Percentiles rank a stretch among this genome's conserved stretches.
Conservation (phyloP, 805 yeast species). For the Cyberlindnera mrakii region DNA sequence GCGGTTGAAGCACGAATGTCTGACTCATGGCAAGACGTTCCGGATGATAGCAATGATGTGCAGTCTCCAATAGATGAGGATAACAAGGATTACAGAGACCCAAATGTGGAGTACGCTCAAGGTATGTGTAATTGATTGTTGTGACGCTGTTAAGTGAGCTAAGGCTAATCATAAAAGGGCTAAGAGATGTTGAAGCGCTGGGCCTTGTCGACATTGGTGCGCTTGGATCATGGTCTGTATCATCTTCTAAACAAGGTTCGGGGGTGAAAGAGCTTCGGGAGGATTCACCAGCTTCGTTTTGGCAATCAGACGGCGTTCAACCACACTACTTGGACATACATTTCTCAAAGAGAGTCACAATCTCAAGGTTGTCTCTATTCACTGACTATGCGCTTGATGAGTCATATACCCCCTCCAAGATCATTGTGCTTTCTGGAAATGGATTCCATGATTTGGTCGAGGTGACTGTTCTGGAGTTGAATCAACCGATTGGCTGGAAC, state of each 20-base stretch:
- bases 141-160: not conserved
- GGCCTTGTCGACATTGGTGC: conserved; percentile 74
- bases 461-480: conserved; percentile 52
- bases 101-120: conserved; percentile 10
- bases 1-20: conserved; percentile 12
- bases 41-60: conserved; percentile 11
- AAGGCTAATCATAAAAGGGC: conserved; percentile 28
- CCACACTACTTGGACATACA: conserved; percentile 81
- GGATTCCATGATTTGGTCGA: conserved; percentile 74
- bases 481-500: conserved; percentile 76
- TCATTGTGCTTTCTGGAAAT: conserved; percentile 64
- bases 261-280: conserved; percentile 71
- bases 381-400: conserved; percentile 73
- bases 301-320: conserved; percentile 94
- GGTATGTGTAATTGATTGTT: conserved; percentile 9
- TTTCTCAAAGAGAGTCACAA: conserved; percentile 68
- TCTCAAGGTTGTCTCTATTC: conserved; percentile 65
- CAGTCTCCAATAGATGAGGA: conserved; percentile 1
- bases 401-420: conserved; percentile 81
- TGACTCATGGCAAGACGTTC: conserved; percentile 26
- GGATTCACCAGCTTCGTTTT: conserved; percentile 63
- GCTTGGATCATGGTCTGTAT: conserved; percentile 78
- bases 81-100: conserved; percentile 5
- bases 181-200: conserved; percentile 46
- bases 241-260: conserved; percentile 67